Evolutionary conservation across 371 early-diverging fungal genomes (phyloP).

Genomic region (Pancytospora philotis): DNA sequence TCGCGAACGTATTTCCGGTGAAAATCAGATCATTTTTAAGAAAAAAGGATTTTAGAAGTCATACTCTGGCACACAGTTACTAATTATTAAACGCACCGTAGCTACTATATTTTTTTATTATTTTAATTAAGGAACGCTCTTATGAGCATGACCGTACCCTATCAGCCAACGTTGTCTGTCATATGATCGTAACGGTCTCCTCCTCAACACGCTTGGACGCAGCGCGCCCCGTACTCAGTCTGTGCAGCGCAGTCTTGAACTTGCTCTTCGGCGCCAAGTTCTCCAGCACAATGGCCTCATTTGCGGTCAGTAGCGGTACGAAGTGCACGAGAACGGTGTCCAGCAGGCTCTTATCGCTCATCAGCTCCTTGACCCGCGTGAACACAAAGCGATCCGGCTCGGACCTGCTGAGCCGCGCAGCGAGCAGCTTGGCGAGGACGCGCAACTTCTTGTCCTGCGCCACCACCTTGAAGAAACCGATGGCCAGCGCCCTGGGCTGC

Average conservation of each 20-base stretch:
- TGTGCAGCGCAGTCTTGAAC: constrained; percentile 9
- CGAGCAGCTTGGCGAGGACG: neutral
- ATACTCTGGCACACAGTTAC: too few species aligned
- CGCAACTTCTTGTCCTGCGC: neutral
- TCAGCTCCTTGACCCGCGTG: neutral
- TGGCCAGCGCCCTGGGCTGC: neutral
- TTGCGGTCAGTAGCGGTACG: constrained; percentile 24
- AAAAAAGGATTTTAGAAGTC: too few species aligned
- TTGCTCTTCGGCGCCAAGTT: constrained; percentile 14
- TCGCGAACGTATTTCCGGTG: too few species aligned
- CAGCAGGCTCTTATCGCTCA: constrained; percentile 3
- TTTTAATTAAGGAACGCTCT: too few species aligned
- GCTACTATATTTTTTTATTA: too few species aligned
- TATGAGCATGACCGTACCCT: too few species aligned
- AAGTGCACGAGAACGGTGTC: constrained; percentile 28
- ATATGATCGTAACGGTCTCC: neutral
- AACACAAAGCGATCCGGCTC: constrained; percentile 17
- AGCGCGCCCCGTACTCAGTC: neutral
- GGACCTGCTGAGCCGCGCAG: constrained; percentile 1
- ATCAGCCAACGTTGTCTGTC: too few species aligned
- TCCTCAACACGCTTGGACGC: neutral
- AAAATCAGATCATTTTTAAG: too few species aligned
- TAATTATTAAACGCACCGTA: too few species aligned
- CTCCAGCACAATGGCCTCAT: constrained; percentile 41
- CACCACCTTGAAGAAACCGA: constrained; percentile 24